Evolutionary conservation across 331 rosid species (phyloP).

Genomic region (Arachis monticola): DNA sequence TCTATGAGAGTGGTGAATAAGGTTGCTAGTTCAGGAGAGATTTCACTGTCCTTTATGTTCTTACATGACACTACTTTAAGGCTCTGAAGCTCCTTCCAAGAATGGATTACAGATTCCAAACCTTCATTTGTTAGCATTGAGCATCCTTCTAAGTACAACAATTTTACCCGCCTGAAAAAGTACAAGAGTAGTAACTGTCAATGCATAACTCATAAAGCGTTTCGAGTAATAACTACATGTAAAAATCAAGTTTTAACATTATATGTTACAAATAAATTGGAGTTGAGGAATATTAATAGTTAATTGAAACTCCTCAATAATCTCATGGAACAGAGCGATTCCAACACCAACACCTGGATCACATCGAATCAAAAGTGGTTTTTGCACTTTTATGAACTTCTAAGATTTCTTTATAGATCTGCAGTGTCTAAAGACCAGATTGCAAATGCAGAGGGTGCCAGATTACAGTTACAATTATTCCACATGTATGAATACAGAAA

Average conservation of each 20-base stretch:
- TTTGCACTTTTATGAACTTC: neutral
- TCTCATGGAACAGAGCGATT: constrained; percentile 21
- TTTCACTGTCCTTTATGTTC: constrained; percentile 69
- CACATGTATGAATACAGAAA: neutral
- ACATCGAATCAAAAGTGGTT: constrained; percentile 2
- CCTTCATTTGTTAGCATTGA: constrained; percentile 79
- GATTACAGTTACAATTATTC: neutral
- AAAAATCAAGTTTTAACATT: neutral
- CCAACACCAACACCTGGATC: constrained; percentile 5
- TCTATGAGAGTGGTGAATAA: constrained; percentile 70
- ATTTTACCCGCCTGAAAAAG: constrained; percentile 71
- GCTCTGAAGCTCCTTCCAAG: constrained; percentile 79
- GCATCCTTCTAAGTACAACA: constrained; percentile 80
- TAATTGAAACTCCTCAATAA: constrained; percentile 21
- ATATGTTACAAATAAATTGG: constrained; percentile 23
- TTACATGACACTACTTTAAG: constrained; percentile 87
- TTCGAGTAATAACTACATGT: constrained; percentile 4
- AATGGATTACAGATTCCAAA: constrained; percentile 73
- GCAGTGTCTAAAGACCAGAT: neutral
- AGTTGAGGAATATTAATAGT: neutral
- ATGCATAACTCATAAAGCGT: constrained; percentile 17
- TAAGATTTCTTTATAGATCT: neutral
- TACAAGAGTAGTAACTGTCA: constrained; percentile 2
- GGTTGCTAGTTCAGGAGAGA: constrained; percentile 73
- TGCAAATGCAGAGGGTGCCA: neutral